Evolutionary conservation across 1,139 yeast genomes (phyloP), one percentile per base, ranked within the genome.

Genomic region (Debaryomyces singareniensis): DNA sequence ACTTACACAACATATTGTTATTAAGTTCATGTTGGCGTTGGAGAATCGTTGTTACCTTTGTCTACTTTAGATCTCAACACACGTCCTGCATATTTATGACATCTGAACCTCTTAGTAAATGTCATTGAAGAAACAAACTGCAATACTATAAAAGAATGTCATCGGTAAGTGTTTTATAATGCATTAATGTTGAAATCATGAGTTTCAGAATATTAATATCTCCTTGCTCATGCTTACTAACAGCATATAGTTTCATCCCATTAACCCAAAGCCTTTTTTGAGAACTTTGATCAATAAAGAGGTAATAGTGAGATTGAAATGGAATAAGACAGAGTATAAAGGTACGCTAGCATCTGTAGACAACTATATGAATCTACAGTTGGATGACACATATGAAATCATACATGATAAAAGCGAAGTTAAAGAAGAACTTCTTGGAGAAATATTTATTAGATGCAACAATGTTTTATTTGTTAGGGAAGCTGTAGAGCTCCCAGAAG

Each of bases 241-340:
- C n/a, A n/a, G n/a, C 21, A 20, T 30, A 25, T 38, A 71, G 81
- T 75, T 81, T 42, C 78, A 77, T 40, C 93, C 93, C 11, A 65
- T 81, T 13, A 89, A 89, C 49, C 98, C 98, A 15, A 87, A 84
- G 53, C 97, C 97, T 18, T 91, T 81, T 45, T 63, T 91, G 32
- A 81, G 81, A 39, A 79, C 82, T 15, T 71, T 91, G 28, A 67
- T 82, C 13, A 79, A 81, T 35, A 70, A 78, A 37, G 64, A 62
- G 14, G 87, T 91, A 11, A 59, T 80, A n/a, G 94, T 91, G n/a
- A 74, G 91, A 33, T 70, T 91, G 39, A 91, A 91, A 55, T 93
- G 96, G 83, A 91, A 87, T 49, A 75, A 75, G 40, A 83, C 95
- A n/a, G 95, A 87, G 51, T 91, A 91, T 57, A 71, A 64, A 36